Evolutionary conservation across 2,329 filamentous ascomycete genomes (phyloP).

Genomic region (Fusarium hostae): DNA sequence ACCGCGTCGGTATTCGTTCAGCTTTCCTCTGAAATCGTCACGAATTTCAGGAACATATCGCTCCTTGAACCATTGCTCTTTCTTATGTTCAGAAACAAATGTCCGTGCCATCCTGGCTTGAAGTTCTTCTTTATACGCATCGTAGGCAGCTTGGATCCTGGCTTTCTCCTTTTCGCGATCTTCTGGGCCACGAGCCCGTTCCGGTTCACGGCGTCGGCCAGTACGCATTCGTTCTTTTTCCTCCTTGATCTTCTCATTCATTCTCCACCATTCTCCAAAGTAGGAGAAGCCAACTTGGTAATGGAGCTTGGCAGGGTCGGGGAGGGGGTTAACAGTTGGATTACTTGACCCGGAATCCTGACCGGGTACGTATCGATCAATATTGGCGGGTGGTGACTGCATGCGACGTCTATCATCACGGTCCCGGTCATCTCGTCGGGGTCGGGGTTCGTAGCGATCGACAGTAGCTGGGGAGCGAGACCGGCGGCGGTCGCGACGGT

Average conservation of each 20-base stretch:
- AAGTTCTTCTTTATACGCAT: slow-evolving; percentile 74
- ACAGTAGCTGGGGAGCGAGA: slow-evolving; percentile 78
- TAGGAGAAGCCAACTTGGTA: slow-evolving; percentile 88
- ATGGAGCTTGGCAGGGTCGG: slow-evolving; percentile 76
- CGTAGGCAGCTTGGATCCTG: slow-evolving; percentile 78
- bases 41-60: slow-evolving; percentile 88
- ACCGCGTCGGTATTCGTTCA: slow-evolving; percentile 82
- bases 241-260: slow-evolving; percentile 84
- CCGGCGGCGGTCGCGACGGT: slow-evolving; percentile 69
- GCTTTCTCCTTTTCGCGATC: slow-evolving; percentile 83
- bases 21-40: slow-evolving; percentile 76
- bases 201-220: slow-evolving; percentile 74
- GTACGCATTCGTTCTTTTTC: slow-evolving; percentile 78
- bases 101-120: slow-evolving; percentile 83
- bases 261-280: slow-evolving; percentile 87
- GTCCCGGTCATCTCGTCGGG: slow-evolving; percentile 74
- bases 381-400: slow-evolving; percentile 73
- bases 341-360: slow-evolving; percentile 64
- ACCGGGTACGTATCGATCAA: slow-evolving; percentile 86
- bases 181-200: slow-evolving; percentile 72
- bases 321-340: slow-evolving; percentile 70
- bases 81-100: slow-evolving; percentile 92
- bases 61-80: slow-evolving; percentile 98
- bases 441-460: slow-evolving; percentile 80
- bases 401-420: slow-evolving; percentile 73